Percentiles rank a stretch among this genome's conserved stretches.
Conservation (phyloP, 495 filamentous ascomycete species). For the Penicillium flavigenum region DNA sequence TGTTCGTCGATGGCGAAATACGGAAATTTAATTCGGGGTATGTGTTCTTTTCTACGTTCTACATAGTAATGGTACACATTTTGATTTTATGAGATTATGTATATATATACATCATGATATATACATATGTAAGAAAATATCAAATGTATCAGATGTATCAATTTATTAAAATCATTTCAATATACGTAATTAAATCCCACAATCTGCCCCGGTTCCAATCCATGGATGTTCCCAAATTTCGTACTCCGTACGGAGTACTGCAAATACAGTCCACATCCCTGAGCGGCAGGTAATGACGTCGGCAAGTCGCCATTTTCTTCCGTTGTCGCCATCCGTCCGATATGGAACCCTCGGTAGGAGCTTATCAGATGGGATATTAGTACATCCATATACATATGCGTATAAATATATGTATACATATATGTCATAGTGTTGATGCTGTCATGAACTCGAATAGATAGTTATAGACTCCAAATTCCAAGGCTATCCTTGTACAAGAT, state of each 20-base stretch:
- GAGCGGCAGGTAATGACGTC: slow-evolving; percentile 36
- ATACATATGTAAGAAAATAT: too few species aligned
- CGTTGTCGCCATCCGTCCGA: slow-evolving; percentile 21
- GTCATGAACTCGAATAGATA: neutral
- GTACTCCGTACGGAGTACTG: slow-evolving; percentile 5
- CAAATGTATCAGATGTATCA: too few species aligned
- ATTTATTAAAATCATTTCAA: too few species aligned
- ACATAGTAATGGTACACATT: neutral
- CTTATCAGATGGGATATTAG: slow-evolving; percentile 5
- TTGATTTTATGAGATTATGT: neutral
- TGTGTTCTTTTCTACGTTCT: slow-evolving; percentile 1
- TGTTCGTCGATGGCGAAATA: slow-evolving; percentile 4
- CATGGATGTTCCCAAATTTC: neutral
- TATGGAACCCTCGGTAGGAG: slow-evolving; percentile 4
- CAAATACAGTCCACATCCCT: slow-evolving; percentile 8
- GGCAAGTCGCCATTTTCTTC: slow-evolving; percentile 33
- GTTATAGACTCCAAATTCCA: neutral
- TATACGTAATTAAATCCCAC: neutral
- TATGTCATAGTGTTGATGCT: neutral
- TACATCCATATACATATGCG: neutral
- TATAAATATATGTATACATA: neutral
- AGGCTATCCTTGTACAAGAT: neutral
- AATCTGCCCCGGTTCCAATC: neutral
- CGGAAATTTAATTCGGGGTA: neutral
- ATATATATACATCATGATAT: too few species aligned